These are phyloP conservation scores for Salicornia ramosissima DNA, from an alignment of 148 eudicot genomes.

Conservation along the genomic window DNA sequence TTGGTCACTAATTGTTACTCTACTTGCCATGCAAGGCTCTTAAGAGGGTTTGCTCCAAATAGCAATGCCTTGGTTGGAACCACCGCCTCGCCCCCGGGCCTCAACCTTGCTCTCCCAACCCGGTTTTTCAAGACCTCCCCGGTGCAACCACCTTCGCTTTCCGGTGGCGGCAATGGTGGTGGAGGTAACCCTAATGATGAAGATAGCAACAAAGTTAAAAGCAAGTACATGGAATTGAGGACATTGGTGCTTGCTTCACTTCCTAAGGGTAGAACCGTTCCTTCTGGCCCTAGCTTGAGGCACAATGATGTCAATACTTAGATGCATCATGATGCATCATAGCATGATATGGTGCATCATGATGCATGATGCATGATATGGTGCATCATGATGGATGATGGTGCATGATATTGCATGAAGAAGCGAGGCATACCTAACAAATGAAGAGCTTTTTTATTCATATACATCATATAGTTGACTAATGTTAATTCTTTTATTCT, in stretches of 20 bases:
- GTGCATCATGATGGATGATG: too few relatives aligned
- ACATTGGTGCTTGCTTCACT: constrained; percentile 25
- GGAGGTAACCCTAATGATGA: not conserved
- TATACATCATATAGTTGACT: not conserved
- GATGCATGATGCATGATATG: too few relatives aligned
- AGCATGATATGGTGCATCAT: too few relatives aligned
- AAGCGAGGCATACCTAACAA: not conserved
- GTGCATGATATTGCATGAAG: too few relatives aligned
- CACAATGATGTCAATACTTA: constrained; percentile 24
- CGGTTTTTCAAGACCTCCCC: not conserved
- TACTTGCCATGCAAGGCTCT: constrained; percentile 27
- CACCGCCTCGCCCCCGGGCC: not conserved
- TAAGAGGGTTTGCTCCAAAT: constrained; percentile 6
- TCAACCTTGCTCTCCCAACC: constrained; percentile 3
- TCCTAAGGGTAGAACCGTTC: constrained; percentile 18
- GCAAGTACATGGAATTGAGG: constrained; percentile 20
- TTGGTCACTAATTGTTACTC: constrained; percentile 2
- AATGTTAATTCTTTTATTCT: constrained; percentile 24
- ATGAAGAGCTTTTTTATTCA: not conserved
- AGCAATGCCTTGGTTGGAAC: not conserved
- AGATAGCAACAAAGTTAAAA: not conserved
- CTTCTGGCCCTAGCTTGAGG: constrained; percentile 23
- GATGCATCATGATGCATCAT: too few relatives aligned
- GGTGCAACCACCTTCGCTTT: not conserved
- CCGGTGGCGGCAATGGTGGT: not conserved